These are phyloP conservation scores for Prunus dulcis DNA, from an alignment of 306 rosid genomes.

Conservation along the genomic window DNA sequence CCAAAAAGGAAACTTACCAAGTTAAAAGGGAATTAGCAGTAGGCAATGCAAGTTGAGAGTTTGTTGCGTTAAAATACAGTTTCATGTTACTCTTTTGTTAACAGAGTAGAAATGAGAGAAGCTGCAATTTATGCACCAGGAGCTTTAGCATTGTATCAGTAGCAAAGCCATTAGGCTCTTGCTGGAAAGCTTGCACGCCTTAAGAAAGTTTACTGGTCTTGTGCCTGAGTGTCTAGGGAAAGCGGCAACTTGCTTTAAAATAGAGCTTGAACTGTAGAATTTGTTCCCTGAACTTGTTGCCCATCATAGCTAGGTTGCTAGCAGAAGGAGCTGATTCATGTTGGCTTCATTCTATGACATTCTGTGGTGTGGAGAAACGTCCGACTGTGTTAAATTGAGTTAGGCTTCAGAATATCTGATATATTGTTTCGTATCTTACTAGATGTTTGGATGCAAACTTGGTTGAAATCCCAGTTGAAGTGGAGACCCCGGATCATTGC, in stretches of 20 bases:
- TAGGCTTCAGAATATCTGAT: neutral
- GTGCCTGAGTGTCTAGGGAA: neutral
- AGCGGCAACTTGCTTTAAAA: neutral
- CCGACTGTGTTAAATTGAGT: neutral
- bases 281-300: neutral
- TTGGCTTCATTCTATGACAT: neutral
- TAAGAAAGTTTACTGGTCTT: neutral
- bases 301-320: neutral
- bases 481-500: constrained; percentile 69
- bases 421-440: constrained; percentile 17
- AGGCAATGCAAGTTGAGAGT: neutral
- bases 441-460: constrained; percentile 95
- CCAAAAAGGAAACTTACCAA: neutral
- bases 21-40: neutral
- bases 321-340: neutral
- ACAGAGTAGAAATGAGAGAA: no score
- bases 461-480: constrained; percentile 78
- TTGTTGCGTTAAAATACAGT: no score
- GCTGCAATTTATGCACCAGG: no score
- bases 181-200: neutral
- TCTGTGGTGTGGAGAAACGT: neutral
- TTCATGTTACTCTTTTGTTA: no score
- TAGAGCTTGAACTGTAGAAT: neutral
- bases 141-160: neutral
- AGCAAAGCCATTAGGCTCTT: neutral